Base-by-base conservation (phyloP, 257 asterid species). In the Phtheirospermum japonicum region DNA sequence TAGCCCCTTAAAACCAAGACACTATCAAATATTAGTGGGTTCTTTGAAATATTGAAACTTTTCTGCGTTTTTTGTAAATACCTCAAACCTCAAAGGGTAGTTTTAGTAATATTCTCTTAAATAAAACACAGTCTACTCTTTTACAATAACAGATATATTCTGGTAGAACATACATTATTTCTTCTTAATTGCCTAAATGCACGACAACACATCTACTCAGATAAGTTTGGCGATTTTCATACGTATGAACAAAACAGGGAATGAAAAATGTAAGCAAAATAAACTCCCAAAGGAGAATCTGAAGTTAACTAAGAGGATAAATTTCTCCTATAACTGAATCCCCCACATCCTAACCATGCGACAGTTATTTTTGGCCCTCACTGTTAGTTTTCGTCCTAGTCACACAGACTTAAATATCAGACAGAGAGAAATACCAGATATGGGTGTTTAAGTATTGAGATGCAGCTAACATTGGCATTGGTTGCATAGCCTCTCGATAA, bases 391-490 rank as follows among this genome's bases (percentile, higher is more conserved):
- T 11, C 16, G 20, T 45, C 2, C 2, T 45, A 0, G 51, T 45
- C 4, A 45, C 12, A 49, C 54, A 48, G 51, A 45, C 51, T 0
- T 11, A 45, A 4, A 45, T 2, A 50, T 31, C 28, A 48, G 51
- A 61, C 48, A 46, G 50, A 46, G 65, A 66, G 2, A 71, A 65
- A 7, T 74, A 90, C 97, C 90, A 75, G 78, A 64, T 53, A 76
- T 58, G 97, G 93, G 69, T 90, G 97, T 75, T 78, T 83, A 23
- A 85, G 80, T 69, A 83, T 66, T 19, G 83, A 77, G 74, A 90
- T 82, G 76, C 67, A 63, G 79, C 81, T 57, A 63, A 28, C 58
- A 30, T 67, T 75, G 61, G 74, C 58, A 30, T 67, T 75, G 61
- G 74, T 70, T 52, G 69, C 66, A 57, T 49, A 64, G 67, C 67